phyloP scores from a whole-genome alignment of 2,329 filamentous ascomycete species.

The Thelonectria olida region DNA sequence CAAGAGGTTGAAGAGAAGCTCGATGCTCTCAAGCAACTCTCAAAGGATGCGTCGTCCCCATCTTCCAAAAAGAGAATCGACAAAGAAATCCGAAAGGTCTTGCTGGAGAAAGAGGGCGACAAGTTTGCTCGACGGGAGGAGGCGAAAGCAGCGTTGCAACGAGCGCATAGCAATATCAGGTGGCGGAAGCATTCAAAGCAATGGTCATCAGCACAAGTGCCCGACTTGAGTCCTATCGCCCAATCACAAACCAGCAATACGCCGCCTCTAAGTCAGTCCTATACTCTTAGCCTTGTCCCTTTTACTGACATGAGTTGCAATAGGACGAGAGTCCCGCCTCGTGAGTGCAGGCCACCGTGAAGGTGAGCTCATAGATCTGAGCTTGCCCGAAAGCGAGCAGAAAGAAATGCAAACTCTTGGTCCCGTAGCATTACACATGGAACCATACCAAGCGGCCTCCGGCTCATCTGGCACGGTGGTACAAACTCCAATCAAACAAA shows the following conservation, averaged over 20 bases:
- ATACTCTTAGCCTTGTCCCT: not conserved
- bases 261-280: slow-evolving; percentile 35
- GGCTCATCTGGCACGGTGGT: slow-evolving; percentile 52
- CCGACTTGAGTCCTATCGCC: slow-evolving; percentile 58
- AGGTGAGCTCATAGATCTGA: slow-evolving; percentile 25
- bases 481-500: slow-evolving; percentile 43
- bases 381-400: not conserved
- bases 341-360: not conserved
- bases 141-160: slow-evolving; percentile 49
- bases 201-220: slow-evolving; percentile 63
- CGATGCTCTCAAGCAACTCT: slow-evolving; percentile 42
- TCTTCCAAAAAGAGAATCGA: slow-evolving; percentile 57
- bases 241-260: slow-evolving; percentile 49
- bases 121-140: slow-evolving; percentile 55
- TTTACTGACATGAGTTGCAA: slow-evolving; percentile 19
- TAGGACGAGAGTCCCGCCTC: slow-evolving; percentile 19
- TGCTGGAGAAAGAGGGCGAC: slow-evolving; percentile 44
- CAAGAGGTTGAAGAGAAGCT: slow-evolving; percentile 45
- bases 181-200: slow-evolving; percentile 57
- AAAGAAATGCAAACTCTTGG: not conserved
- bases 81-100: slow-evolving; percentile 49
- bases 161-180: slow-evolving; percentile 43
- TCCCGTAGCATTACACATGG: not conserved
- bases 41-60: slow-evolving; percentile 46
- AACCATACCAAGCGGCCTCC: slow-evolving; percentile 10